These are phyloP conservation scores for Rusavskia elegans DNA, from an alignment of 495 filamentous ascomycete species.

Conservation along the genomic window DNA sequence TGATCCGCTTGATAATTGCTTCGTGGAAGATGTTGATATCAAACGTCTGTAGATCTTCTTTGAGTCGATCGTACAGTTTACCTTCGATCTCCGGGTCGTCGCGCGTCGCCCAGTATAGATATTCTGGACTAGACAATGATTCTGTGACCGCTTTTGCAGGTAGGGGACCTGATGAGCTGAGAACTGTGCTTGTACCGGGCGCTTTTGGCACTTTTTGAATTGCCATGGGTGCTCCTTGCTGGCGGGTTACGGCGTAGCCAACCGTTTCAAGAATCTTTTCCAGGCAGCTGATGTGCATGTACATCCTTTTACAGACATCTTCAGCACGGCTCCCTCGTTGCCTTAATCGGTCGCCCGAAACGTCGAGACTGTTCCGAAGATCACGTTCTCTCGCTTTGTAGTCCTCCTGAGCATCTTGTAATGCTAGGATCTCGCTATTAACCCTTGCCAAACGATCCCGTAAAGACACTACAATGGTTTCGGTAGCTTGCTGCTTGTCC, in stretches of 20 bases:
- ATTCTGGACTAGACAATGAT: slow-evolving; percentile 39
- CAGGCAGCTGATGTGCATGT: slow-evolving; percentile 59
- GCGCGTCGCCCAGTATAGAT: slow-evolving; percentile 65
- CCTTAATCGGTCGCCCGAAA: slow-evolving; percentile 31
- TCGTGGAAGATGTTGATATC: slow-evolving; percentile 73
- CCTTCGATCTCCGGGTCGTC: slow-evolving; percentile 49
- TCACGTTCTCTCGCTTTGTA: slow-evolving; percentile 46
- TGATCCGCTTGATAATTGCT: slow-evolving; percentile 66
- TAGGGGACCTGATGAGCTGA: slow-evolving; percentile 23
- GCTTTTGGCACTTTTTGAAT: slow-evolving; percentile 62
- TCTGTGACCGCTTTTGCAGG: slow-evolving; percentile 19
- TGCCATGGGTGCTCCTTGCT: slow-evolving; percentile 47
- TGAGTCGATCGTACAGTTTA: slow-evolving; percentile 52
- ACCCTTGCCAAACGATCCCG: slow-evolving; percentile 54
- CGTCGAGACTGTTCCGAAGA: slow-evolving; percentile 9
- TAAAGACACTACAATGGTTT: slow-evolving; percentile 63
- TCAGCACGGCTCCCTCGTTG: slow-evolving; percentile 52
- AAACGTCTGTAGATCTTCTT: slow-evolving; percentile 54
- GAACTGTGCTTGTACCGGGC: slow-evolving; percentile 44
- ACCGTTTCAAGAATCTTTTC: slow-evolving; percentile 67
- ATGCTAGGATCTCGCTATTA: slow-evolving; percentile 41
- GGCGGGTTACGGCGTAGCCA: slow-evolving; percentile 62
- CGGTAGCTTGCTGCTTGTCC: slow-evolving; percentile 54
- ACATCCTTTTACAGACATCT: slow-evolving; percentile 68
- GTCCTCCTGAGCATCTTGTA: slow-evolving; percentile 50